Percentiles rank a stretch among this genome's conserved stretches.
Evolutionary conservation across 1,139 yeast species (phyloP).

Genomic region (Blastobotrys malaysiensis): DNA sequence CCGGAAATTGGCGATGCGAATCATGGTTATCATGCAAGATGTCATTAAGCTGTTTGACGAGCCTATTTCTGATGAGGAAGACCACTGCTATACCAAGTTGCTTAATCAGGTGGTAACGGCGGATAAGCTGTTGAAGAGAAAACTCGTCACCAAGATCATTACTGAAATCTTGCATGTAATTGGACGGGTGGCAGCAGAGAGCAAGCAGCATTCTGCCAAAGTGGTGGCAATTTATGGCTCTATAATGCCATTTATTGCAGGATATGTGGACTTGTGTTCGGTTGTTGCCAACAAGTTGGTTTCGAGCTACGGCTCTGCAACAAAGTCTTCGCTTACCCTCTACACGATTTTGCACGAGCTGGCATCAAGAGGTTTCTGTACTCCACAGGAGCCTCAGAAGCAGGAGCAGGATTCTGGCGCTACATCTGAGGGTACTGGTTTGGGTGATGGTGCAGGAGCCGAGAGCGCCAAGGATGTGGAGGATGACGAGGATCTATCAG

Average conservation of each 20-base stretch:
- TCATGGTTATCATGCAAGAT: background rate
- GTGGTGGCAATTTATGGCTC: constrained; percentile 29
- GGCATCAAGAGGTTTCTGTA: constrained; percentile 86
- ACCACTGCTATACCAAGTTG: background rate
- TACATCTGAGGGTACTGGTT: constrained; percentile 73
- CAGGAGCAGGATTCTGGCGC: constrained; percentile 50
- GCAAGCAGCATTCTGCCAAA: constrained; percentile 27
- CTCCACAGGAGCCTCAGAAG: constrained; percentile 74
- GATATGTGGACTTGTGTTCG: constrained; percentile 25
- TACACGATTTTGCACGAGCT: constrained; percentile 53
- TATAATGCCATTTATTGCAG: constrained; percentile 33
- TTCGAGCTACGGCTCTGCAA: constrained; percentile 33
- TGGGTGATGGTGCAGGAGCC: constrained; percentile 95
- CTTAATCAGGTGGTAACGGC: background rate
- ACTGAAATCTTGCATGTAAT: background rate
- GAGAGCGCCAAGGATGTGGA: constrained; percentile 80
- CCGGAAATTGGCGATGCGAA: background rate
- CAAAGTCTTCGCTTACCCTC: constrained; percentile 59
- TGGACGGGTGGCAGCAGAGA: background rate
- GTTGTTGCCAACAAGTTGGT: constrained; percentile 18
- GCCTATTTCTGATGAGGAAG: background rate
- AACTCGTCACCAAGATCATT: background rate
- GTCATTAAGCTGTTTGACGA: background rate
- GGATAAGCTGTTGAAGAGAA: background rate
- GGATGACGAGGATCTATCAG: constrained; percentile 87